Conservation (phyloP, 495 filamentous ascomycete species). For the Aspergillus asperescens region DNA sequence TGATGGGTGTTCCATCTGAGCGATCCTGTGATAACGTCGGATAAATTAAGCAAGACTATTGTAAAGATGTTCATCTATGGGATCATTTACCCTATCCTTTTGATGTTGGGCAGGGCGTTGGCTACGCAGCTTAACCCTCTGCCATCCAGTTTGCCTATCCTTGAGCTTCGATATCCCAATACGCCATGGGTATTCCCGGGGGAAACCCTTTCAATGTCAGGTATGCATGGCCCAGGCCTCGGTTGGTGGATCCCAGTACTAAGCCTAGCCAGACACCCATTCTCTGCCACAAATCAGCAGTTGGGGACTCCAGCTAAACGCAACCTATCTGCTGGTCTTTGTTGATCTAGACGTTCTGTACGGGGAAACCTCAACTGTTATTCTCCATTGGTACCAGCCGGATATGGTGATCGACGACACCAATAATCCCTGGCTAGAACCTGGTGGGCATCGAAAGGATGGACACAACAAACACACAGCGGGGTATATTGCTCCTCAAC, state of each 20-base stretch:
- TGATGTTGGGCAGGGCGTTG: not conserved
- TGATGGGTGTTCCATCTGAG: not conserved
- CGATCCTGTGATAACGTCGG: too few relatives aligned
- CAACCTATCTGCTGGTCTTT: conserved; percentile 27
- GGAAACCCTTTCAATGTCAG: conserved; percentile 7
- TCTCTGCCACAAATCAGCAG: conserved; percentile 21
- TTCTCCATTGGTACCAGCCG: conserved; percentile 40
- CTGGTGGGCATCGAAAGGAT: not conserved
- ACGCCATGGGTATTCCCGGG: conserved; percentile 13
- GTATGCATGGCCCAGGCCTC: not conserved
- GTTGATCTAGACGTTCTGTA: conserved; percentile 35
- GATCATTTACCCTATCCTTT: not conserved
- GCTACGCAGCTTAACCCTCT: not conserved
- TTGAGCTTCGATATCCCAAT: conserved; percentile 12
- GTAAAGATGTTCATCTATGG: not conserved
- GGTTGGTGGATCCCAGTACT: not conserved
- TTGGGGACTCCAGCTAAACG: conserved; percentile 7
- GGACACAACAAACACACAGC: not conserved
- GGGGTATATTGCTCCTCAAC: conserved; percentile 34
- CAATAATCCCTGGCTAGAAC: not conserved
- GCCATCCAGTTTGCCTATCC: conserved; percentile 1
- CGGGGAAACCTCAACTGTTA: conserved; percentile 20
- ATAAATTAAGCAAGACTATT: too few relatives aligned
- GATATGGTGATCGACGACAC: conserved; percentile 16
- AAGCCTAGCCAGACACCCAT: conserved; percentile 5